Percentiles rank a stretch among this genome's conserved stretches.
Evolutionary conservation across 176 grass and related monocot species (phyloP).

Genomic region (Alopecurus myosuroides): DNA sequence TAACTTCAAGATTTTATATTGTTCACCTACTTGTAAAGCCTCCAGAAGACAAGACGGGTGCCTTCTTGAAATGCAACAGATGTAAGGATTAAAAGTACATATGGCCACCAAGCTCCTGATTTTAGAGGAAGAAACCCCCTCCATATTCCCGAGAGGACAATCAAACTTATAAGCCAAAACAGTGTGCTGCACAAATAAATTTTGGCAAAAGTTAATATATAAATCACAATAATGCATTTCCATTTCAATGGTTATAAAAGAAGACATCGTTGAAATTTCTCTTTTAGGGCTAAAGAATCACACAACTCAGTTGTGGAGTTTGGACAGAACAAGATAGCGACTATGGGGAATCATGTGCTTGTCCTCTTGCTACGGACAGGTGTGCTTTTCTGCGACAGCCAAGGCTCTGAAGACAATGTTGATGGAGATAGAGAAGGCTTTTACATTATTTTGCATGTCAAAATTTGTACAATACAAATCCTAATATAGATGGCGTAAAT

Average conservation of each 20-base stretch:
- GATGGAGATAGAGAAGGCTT: not conserved
- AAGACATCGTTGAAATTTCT: not conserved
- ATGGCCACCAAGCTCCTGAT: constrained; percentile 59
- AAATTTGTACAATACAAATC: not conserved
- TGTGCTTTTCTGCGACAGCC: not conserved
- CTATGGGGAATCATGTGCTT: not conserved
- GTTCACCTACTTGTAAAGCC: constrained; percentile 84
- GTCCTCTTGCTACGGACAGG: not conserved
- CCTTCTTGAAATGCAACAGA: constrained; percentile 88
- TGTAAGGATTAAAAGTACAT: constrained; percentile 68
- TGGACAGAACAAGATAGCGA: not conserved
- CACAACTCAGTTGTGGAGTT: not conserved
- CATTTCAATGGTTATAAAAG: not conserved
- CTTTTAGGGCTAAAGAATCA: constrained; percentile 12
- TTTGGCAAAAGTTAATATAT: constrained; percentile 14
- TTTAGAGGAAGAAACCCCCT: constrained; percentile 80
- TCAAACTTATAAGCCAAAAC: constrained; percentile 95
- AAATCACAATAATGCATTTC: constrained; percentile 1
- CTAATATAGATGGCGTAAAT: not conserved
- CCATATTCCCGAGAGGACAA: constrained; percentile 82
- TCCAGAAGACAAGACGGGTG: constrained; percentile 78
- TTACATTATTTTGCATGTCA: not conserved
- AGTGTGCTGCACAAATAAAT: constrained; percentile 48
- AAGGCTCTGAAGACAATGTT: not conserved
- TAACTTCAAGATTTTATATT: not conserved